These are phyloP conservation scores for Myxozyma vanderwaltii DNA, from an alignment of 805 yeast genomes.

Conservation along the genomic window DNA sequence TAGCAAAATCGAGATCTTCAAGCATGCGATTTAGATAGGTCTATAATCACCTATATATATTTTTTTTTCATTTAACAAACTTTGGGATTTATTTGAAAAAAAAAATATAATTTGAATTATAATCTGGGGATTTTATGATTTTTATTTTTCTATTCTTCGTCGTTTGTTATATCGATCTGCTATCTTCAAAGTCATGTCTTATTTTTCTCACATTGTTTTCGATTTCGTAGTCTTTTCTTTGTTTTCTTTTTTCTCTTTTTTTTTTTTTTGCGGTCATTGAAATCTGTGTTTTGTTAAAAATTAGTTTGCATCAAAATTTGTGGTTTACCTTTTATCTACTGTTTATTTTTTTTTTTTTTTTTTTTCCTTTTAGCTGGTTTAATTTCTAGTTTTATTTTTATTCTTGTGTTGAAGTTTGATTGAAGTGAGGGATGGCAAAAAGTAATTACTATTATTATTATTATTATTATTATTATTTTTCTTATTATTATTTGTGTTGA, in stretches of 20 bases:
- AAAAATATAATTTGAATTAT: no score
- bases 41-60: not conserved
- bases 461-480: not conserved
- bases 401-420: not conserved
- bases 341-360: not conserved
- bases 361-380: no score
- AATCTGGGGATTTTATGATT: no score
- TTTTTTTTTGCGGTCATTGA: not conserved
- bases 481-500: not conserved
- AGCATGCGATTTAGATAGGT: slow-evolving; percentile 24
- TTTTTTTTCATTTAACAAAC: not conserved
- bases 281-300: not conserved
- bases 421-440: slow-evolving; percentile 9
- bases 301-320: not conserved
- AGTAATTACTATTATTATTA: not conserved
- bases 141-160: slow-evolving; percentile 1
- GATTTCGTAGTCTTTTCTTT: no score
- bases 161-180: no score
- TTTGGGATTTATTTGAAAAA: not conserved
- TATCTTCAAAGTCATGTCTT: no score
- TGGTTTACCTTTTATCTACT: not conserved
- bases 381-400: not conserved
- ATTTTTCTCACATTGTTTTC: no score
- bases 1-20: slow-evolving; percentile 18
- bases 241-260: no score